Base-by-base conservation (phyloP, 495 filamentous ascomycete species). In the Clavariopsis aquatica region DNA sequence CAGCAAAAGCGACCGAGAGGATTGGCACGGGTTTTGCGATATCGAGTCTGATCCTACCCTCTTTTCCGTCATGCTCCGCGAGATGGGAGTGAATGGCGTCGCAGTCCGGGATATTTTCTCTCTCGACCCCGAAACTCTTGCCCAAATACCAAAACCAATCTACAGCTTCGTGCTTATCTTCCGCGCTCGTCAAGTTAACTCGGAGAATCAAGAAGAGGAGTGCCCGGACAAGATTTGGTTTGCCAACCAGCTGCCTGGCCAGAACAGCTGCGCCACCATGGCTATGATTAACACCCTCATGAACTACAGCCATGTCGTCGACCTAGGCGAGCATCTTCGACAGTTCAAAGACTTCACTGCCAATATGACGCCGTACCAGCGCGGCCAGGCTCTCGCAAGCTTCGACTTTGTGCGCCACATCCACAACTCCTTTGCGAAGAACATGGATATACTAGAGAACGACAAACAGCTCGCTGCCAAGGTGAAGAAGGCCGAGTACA, bases 211-310 rank as follows among this genome's bases (percentile, higher is more conserved):
- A 64, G 82, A 84, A 67, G 73, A 78, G 12, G 80, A 71, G 43
- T 89, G 87, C 62, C 87, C 89, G 0, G 78, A 86, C 19, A 79
- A 86, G 6, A 75, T 96, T 28, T 98, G 94, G 94, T 97, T 97
- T 76, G 92, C 92, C 15, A 97, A 96, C 69, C 94, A 98, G 78
- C 89, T 90, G 68, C 49, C 90, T 0, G 85, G 85, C 2, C 79
- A 83, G 27, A 94, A 94, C 77, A 85, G 90, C 15, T 98, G 94
- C 75, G 93, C 91, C 17, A 93, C 90, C 27, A 84, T 96, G 20
- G 93, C 94, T 2, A 75, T 97, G 52, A 76, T 96, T 24, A 97
- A 97, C 58, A 94, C 96, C 57, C 80, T 96, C 69, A 93, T 95
- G 82, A 98, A 97, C 70, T 23, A 23, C 31, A 77, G 81, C 41